Evolutionary conservation across 1,139 yeast species (phyloP).

Genomic region (Spencermartinsiella ligniputridi): DNA sequence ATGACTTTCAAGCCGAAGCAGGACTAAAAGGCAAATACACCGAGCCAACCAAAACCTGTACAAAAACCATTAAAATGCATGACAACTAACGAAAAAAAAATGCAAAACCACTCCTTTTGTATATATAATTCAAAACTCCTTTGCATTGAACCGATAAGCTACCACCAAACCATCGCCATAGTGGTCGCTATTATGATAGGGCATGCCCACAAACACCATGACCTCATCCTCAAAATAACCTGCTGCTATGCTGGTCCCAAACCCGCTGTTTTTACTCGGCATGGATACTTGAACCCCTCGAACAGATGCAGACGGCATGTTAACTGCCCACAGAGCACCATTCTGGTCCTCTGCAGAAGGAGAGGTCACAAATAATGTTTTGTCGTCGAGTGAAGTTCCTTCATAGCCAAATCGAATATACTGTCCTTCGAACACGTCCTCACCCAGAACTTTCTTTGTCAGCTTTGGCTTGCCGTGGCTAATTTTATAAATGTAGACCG

Average conservation of each 20-base stretch:
- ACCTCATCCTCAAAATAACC: constrained; percentile 21
- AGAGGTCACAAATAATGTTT: constrained; percentile 35
- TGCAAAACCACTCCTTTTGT: constrained; percentile 1
- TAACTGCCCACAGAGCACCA: constrained; percentile 42
- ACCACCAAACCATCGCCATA: constrained; percentile 22
- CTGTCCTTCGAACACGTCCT: constrained; percentile 11
- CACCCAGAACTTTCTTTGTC: constrained; percentile 6
- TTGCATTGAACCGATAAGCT: constrained; percentile 16
- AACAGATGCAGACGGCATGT: neutral
- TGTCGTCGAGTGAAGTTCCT: constrained; percentile 26
- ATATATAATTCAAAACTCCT: constrained; percentile 13
- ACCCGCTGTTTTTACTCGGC: constrained; percentile 16
- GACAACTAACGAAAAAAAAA: neutral
- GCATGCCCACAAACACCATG: constrained; percentile 43
- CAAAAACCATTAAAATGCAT: no score
- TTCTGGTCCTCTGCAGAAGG: constrained; percentile 37
- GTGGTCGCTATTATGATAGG: constrained; percentile 33
- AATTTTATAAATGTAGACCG: constrained; percentile 36
- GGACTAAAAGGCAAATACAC: no score
- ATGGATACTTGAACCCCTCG: neutral
- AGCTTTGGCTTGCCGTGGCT: constrained; percentile 18
- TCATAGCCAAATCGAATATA: constrained; percentile 36
- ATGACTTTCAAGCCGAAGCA: neutral
- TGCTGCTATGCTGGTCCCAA: constrained; percentile 38
- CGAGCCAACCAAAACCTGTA: no score